These are phyloP conservation scores for Acanthamoeba culbertsoni DNA, from an alignment of 208 protist genomes.

Conservation along the genomic window DNA sequence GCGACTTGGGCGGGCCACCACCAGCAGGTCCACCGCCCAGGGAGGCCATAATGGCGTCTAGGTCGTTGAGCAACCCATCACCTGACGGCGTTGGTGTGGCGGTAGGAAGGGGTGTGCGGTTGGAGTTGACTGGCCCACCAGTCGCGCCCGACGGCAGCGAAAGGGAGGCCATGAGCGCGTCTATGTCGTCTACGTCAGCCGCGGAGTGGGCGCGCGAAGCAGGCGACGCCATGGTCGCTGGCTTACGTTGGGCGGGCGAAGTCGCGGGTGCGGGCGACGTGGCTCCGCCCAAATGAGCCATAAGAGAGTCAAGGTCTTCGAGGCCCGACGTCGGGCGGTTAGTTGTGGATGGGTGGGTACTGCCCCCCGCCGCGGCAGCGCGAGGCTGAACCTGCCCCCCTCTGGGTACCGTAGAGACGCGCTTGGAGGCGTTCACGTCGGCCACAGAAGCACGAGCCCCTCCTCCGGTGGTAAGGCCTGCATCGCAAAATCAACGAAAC, in stretches of 20 bases:
- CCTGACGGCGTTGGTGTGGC: background rate
- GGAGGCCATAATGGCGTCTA: constrained; percentile 54
- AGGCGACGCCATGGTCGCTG: background rate
- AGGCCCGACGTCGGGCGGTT: background rate
- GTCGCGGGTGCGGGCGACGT: background rate
- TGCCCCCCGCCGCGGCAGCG: background rate
- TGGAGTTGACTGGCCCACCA: background rate
- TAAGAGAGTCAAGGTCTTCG: constrained; percentile 8
- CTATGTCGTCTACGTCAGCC: constrained; percentile 27
- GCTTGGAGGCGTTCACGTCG: no score
- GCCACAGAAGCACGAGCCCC: no score
- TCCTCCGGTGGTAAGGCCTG: background rate
- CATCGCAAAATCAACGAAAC: background rate
- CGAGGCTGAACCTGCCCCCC: no score
- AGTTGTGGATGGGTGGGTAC: background rate
- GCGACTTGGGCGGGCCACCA: no score
- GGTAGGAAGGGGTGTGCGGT: background rate
- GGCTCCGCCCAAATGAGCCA: background rate
- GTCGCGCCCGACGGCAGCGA: background rate
- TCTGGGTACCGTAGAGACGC: no score
- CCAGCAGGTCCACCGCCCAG: background rate
- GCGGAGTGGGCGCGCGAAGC: background rate
- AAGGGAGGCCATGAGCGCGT: constrained; percentile 46
- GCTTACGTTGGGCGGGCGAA: background rate
- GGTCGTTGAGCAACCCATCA: background rate